Evolutionary conservation across 2,329 filamentous ascomycete species (phyloP), one percentile per base, ranked within the genome.

Genomic region (Bipolaris bicolor): DNA sequence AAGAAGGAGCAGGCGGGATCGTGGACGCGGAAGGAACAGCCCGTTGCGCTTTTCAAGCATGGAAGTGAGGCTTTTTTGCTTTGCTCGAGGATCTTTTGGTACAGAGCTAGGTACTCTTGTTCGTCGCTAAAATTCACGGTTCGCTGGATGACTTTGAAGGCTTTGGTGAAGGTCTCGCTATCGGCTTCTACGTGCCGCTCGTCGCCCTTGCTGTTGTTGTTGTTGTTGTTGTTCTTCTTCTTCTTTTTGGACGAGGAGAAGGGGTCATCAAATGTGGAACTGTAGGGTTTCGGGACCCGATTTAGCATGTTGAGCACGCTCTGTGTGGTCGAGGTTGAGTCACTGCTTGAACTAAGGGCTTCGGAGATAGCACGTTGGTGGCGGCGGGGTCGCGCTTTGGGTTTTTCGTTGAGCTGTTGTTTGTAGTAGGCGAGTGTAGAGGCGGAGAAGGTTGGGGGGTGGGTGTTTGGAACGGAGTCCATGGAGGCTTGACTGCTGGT

Each of bases 61-160:
- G 29, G 29, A 13, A 31, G 29, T 10, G 7, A 2, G 3, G 10
- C 29, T 3, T 11, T 13, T 7, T 31, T 31, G 10, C 29, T 31
- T 13, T 31, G 10, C 29, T 31, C 10, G 7, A 31, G 10, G 3
- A 11, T 4, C 10, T 13, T 13, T 4, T 31, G 29, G 7, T 31
- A 31, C 10, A 13, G 1, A 10, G 29, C 29, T 11, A 31, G 29
- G 7, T 31, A 31, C 29, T 31, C 29, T 31, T 31, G 43, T 47
- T 75, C 73, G 16, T 65, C 55, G n/a, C 61, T 49, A 57, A 74
- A 75, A 56, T 75, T 69, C 37, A 75, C 57, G 7, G 61, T 51
- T 1, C 56, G 51, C 18, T 63, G 67, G 1, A 58, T 36, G 1
- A 55, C 58, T 5, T 9, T 18, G 49, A 61, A 73, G 11, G 47